A percentile compares a stretch with the other conserved stretches of the same genome.
These are phyloP conservation scores for Nakaseomyces delphensis DNA, from an alignment of 1,139 yeast species.

Conservation along the genomic window DNA sequence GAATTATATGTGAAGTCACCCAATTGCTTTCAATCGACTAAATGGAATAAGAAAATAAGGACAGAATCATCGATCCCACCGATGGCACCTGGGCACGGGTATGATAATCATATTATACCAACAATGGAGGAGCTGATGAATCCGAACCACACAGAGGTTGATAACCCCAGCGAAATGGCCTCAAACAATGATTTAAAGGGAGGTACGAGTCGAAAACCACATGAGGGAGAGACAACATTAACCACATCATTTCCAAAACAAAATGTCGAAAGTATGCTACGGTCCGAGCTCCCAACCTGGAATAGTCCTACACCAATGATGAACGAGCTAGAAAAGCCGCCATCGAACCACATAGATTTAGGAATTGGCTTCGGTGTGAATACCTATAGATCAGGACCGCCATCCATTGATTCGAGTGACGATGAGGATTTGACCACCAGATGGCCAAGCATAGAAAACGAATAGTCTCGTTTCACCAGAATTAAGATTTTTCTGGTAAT, in stretches of 20 bases:
- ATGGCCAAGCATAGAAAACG: not conserved
- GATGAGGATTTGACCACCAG: constrained; percentile 11
- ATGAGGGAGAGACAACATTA: not conserved
- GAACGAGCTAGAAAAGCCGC: not conserved
- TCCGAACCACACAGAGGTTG: not conserved
- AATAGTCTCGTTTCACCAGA: not conserved
- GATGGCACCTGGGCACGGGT: constrained; percentile 1
- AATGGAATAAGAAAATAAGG: constrained; percentile 21
- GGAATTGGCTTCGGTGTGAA: constrained; percentile 25
- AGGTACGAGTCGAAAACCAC: not conserved
- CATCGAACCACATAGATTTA: constrained; percentile 18
- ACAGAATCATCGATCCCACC: constrained; percentile 4
- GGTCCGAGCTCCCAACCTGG: constrained; percentile 1
- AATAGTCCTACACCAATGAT: not conserved
- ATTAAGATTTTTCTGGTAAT: not conserved
- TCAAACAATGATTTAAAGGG: not conserved
- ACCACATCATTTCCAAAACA: not conserved
- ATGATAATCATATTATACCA: constrained; percentile 1
- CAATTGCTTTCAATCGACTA: constrained; percentile 27
- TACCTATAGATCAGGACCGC: constrained; percentile 23
- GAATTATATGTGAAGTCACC: constrained; percentile 45
- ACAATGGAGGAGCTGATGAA: constrained; percentile 2
- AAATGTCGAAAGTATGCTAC: not conserved
- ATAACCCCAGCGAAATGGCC: not conserved
- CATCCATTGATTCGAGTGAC: constrained; percentile 19